Evolutionary conservation across 768 basidiomycete genomes (phyloP).

Genomic region (Phylloporus rhodoxanthus): DNA sequence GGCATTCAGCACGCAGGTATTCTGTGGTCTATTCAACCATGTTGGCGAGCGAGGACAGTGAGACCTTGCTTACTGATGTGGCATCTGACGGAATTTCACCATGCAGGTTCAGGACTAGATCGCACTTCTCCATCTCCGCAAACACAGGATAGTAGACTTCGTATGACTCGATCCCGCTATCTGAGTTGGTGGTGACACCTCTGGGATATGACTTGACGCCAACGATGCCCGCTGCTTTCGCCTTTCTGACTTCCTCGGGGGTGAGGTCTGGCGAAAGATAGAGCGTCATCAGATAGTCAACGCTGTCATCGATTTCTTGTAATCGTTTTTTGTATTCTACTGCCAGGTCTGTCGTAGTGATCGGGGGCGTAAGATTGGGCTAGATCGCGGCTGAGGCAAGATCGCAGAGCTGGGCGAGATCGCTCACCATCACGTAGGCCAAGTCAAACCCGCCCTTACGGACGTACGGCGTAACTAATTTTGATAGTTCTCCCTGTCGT

Average conservation of each 20-base stretch:
- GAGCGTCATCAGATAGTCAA: constrained; percentile 92
- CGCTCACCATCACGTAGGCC: constrained; percentile 91
- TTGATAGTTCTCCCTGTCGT: constrained; percentile 76
- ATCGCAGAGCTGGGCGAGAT: constrained; percentile 4
- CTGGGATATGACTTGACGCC: constrained; percentile 96
- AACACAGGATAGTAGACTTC: constrained; percentile 91
- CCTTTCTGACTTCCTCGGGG: constrained; percentile 85
- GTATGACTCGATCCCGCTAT: constrained; percentile 94
- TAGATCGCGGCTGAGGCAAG: constrained; percentile 29
- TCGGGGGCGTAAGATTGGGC: constrained; percentile 92
- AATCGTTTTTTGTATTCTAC: constrained; percentile 74
- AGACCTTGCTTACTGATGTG: constrained; percentile 37
- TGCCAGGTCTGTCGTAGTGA: constrained; percentile 76
- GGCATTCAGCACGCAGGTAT: constrained; percentile 90
- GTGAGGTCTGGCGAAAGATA: constrained; percentile 92
- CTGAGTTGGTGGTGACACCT: constrained; percentile 96
- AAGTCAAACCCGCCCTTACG: constrained; percentile 81
- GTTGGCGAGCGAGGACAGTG: neutral
- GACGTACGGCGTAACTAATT: constrained; percentile 87
- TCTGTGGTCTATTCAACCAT: constrained; percentile 38
- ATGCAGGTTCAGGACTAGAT: constrained; percentile 94
- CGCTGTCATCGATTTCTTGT: constrained; percentile 63
- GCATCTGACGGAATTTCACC: constrained; percentile 94
- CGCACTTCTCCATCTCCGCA: constrained; percentile 86
- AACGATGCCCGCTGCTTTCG: constrained; percentile 74